Evolutionary conservation across 768 basidiomycete genomes (phyloP).

Genomic region (Agaricus subrufescens): DNA sequence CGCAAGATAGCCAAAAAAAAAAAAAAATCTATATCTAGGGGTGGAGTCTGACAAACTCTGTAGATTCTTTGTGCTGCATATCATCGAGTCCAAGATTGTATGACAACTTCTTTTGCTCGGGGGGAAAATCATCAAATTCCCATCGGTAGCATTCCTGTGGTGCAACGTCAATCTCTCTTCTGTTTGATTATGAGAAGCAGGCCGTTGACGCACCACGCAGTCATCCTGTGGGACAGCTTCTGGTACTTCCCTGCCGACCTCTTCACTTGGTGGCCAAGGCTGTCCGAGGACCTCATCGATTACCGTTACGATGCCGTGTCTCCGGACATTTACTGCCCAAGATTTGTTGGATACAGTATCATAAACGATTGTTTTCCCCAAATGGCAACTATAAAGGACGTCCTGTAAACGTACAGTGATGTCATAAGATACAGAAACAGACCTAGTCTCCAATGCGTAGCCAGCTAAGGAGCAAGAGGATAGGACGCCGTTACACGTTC

Average conservation of each 20-base stretch:
- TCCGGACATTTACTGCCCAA: slow-evolving; percentile 83
- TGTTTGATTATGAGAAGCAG: background rate
- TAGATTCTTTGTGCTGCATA: background rate
- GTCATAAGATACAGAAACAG: slow-evolving; percentile 14
- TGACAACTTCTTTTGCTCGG: background rate
- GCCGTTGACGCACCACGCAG: slow-evolving; percentile 55
- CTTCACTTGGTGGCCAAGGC: slow-evolving; percentile 68
- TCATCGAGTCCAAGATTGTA: background rate
- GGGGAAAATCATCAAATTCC: slow-evolving; percentile 52
- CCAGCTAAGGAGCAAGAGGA: slow-evolving; percentile 83
- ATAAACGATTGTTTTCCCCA: slow-evolving; percentile 82
- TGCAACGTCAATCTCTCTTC: background rate
- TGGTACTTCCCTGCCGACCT: slow-evolving; percentile 61
- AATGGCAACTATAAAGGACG: slow-evolving; percentile 60
- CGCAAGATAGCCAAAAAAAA: too few relatives aligned
- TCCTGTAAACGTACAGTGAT: background rate
- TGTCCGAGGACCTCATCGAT: slow-evolving; percentile 68
- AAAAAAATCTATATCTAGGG: too few relatives aligned
- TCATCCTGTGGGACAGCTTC: slow-evolving; percentile 48
- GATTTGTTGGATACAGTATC: slow-evolving; percentile 85
- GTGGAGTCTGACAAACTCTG: too few relatives aligned
- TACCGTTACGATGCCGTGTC: slow-evolving; percentile 73
- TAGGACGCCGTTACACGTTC: slow-evolving; percentile 75
- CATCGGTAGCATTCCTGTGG: slow-evolving; percentile 64
- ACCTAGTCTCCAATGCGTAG: slow-evolving; percentile 85